Percentiles rank a stretch among this genome's conserved stretches.
Conservation (phyloP, 2,329 filamentous ascomycete species). For the Aulographum hederae region DNA sequence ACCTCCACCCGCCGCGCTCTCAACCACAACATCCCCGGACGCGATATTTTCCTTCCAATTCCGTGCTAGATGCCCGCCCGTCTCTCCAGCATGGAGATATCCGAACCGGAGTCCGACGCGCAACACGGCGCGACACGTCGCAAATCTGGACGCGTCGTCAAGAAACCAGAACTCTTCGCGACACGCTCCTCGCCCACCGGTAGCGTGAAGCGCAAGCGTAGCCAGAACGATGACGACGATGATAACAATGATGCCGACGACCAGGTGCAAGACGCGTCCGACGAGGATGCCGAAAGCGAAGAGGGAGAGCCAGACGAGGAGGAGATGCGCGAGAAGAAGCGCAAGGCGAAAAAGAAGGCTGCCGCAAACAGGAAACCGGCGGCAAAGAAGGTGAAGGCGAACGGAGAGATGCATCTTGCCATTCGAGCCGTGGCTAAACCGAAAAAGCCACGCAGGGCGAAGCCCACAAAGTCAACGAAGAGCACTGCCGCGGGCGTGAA, state of each 20-base stretch:
- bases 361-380: slow-evolving; percentile 18
- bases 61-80: slow-evolving; percentile 2
- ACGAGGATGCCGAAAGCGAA: slow-evolving; percentile 15
- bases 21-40: no score
- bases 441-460: slow-evolving; percentile 25
- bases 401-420: slow-evolving; percentile 30
- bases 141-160: slow-evolving; percentile 21
- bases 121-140: slow-evolving; percentile 11
- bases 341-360: slow-evolving; percentile 11
- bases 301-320: slow-evolving; percentile 21
- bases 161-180: slow-evolving; percentile 16
- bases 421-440: slow-evolving; percentile 31
- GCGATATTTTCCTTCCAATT: no score
- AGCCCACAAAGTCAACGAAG: slow-evolving; percentile 31
- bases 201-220: slow-evolving; percentile 18
- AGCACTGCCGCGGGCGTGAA: slow-evolving; percentile 32
- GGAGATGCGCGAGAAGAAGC: slow-evolving; percentile 17
- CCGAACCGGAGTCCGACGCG: neutral
- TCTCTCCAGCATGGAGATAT: neutral
- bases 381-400: slow-evolving; percentile 29
- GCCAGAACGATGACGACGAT: slow-evolving; percentile 12
- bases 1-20: no score
- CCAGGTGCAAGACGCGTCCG: slow-evolving; percentile 13
- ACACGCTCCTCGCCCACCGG: slow-evolving; percentile 12
- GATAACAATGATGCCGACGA: slow-evolving; percentile 6